phyloP scores from a whole-genome alignment of 495 filamentous ascomycete species.

The Rostrohypoxylon terebratum region DNA sequence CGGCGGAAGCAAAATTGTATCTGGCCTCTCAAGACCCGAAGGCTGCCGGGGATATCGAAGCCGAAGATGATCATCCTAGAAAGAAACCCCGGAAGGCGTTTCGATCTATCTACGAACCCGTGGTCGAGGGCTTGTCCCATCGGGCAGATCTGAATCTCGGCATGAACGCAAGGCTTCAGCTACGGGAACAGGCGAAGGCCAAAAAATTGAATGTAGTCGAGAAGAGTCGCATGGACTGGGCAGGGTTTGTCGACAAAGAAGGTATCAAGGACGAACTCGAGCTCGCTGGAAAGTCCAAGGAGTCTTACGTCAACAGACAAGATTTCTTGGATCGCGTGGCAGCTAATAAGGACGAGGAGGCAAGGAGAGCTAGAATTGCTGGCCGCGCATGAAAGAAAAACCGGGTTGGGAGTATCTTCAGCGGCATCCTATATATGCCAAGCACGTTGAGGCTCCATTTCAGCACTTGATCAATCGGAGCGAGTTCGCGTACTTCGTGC shows the following conservation, averaged over 20 bases:
- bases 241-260: conserved; percentile 89
- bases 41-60: conserved; percentile 31
- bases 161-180: conserved; percentile 53
- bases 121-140: conserved; percentile 57
- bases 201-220: conserved; percentile 96
- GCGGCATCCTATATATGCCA: too few species aligned
- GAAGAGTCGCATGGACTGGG: conserved; percentile 96
- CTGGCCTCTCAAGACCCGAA: conserved; percentile 67
- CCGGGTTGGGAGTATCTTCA: background rate
- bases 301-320: conserved; percentile 83
- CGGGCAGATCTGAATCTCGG: conserved; percentile 65
- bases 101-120: conserved; percentile 85
- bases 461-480: background rate
- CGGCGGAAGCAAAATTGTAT: conserved; percentile 84
- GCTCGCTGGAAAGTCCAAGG: conserved; percentile 83
- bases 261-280: conserved; percentile 93
- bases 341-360: conserved; percentile 79
- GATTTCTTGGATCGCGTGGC: conserved; percentile 90
- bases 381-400: conserved; percentile 52
- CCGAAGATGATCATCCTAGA: conserved; percentile 51
- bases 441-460: background rate
- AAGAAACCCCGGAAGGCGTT: conserved; percentile 77
- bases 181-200: conserved; percentile 66
- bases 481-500: background rate
- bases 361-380: conserved; percentile 69